Evolutionary conservation across 2,329 filamentous ascomycete species (phyloP).

Genomic region (Penicillium rolfsii): DNA sequence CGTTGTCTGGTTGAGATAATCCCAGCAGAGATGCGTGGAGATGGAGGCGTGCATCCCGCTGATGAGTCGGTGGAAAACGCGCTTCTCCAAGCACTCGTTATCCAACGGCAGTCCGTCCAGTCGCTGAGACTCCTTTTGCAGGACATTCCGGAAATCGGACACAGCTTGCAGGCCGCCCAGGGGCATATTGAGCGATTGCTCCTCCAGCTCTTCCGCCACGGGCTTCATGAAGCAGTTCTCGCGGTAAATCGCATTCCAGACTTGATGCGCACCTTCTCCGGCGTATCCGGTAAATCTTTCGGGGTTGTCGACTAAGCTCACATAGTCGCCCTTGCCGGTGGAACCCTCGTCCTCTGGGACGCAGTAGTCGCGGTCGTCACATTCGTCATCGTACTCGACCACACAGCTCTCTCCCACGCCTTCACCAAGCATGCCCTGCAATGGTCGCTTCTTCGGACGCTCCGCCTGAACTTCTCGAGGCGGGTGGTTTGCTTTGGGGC

Average conservation of each 20-base stretch:
- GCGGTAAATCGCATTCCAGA: conserved; percentile 95
- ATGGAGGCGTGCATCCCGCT: conserved; percentile 99
- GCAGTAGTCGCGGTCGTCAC: conserved; percentile 95
- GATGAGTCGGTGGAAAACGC: conserved; percentile 94
- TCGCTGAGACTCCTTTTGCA: conserved; percentile 51
- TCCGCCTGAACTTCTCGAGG: conserved; percentile 73
- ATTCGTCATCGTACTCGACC: conserved; percentile 95
- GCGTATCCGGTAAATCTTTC: conserved; percentile 95
- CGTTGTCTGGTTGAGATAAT: conserved; percentile 93
- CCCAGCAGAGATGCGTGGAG: conserved; percentile 92
- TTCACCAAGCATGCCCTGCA: conserved; percentile 82
- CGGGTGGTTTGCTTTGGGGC: conserved; percentile 87
- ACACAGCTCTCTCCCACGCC: conserved; percentile 93
- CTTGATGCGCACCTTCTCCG: conserved; percentile 79
- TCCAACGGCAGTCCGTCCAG: conserved; percentile 71
- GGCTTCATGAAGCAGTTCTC: conserved; percentile 87
- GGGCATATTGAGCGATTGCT: conserved; percentile 36
- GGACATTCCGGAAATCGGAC: conserved; percentile 63
- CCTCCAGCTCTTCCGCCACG: conserved; percentile 30
- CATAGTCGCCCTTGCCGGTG: conserved; percentile 88
- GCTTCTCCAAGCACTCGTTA: conserved; percentile 94
- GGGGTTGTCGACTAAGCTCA: conserved; percentile 89
- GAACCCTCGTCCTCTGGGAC: conserved; percentile 91
- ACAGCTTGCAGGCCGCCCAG: conserved; percentile 58
- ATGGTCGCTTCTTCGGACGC: conserved; percentile 68